Percentiles rank a stretch among this genome's conserved stretches.
Evolutionary conservation across 495 filamentous ascomycete species (phyloP).

Genomic region (Penicillium roqueforti): DNA sequence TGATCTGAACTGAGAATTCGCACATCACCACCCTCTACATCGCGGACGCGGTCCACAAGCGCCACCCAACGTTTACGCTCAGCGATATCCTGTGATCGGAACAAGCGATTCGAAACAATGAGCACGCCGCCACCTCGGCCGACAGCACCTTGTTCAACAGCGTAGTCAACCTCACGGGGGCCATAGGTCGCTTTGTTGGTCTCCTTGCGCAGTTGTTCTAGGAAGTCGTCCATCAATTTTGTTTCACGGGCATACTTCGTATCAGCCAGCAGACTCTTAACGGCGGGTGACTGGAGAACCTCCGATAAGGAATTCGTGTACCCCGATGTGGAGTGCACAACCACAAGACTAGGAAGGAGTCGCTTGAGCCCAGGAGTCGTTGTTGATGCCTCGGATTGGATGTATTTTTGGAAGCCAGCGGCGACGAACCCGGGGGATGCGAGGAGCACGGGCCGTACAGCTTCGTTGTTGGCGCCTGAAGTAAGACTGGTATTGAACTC

Average conservation of each 20-base stretch:
- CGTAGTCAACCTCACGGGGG: slow-evolving; percentile 75
- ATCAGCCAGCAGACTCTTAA: slow-evolving; percentile 69
- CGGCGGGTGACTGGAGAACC: slow-evolving; percentile 73
- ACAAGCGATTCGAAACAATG: slow-evolving; percentile 79
- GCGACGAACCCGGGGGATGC: slow-evolving; percentile 89
- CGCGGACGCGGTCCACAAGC: slow-evolving; percentile 87
- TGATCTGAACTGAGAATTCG: slow-evolving; percentile 86
- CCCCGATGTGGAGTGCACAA: slow-evolving; percentile 80
- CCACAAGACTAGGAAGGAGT: slow-evolving; percentile 58
- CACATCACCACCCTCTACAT: slow-evolving; percentile 77
- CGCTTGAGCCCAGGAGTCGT: slow-evolving; percentile 60
- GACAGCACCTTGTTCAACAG: slow-evolving; percentile 84
- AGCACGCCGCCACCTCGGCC: slow-evolving; percentile 79
- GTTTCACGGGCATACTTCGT: slow-evolving; percentile 86
- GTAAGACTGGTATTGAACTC: slow-evolving; percentile 58
- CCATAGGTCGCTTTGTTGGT: slow-evolving; percentile 93
- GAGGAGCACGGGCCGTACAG: slow-evolving; percentile 68
- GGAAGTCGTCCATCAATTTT: slow-evolving; percentile 79
- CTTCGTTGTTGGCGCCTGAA: slow-evolving; percentile 33
- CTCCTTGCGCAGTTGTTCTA: slow-evolving; percentile 72
- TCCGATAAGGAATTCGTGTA: slow-evolving; percentile 84
- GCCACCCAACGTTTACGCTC: slow-evolving; percentile 77
- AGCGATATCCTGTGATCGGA: slow-evolving; percentile 76
- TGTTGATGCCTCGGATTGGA: slow-evolving; percentile 61
- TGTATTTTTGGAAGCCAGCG: slow-evolving; percentile 71